Evolutionary conservation across 768 basidiomycete species (phyloP).

Genomic region (Hortiboletus flavorubellus): DNA sequence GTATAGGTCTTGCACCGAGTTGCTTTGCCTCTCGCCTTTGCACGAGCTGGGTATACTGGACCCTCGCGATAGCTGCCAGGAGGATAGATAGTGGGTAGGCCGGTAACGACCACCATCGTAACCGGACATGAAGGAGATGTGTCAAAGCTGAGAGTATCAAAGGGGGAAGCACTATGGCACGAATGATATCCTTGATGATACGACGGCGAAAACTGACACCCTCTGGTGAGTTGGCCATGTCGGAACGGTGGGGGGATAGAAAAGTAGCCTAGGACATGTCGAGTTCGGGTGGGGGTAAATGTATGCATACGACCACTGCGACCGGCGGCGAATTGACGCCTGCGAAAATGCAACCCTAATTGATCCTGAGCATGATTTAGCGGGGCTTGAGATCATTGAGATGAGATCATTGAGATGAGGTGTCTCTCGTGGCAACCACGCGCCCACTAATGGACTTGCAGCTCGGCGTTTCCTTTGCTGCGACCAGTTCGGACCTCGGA

Average conservation of each 20-base stretch:
- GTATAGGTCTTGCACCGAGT: conserved; percentile 51
- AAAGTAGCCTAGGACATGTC: conserved; percentile 5
- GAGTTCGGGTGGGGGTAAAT: conserved; percentile 1
- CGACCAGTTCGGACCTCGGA: conserved; percentile 4
- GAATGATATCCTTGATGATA: conserved; percentile 45
- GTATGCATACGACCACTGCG: conserved; percentile 2
- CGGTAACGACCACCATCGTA: conserved; percentile 38
- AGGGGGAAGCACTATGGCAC: conserved; percentile 41
- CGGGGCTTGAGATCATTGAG: conserved; percentile 14
- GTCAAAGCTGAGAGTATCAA: conserved; percentile 33
- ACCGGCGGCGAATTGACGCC: neutral
- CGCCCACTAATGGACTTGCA: neutral
- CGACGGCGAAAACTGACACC: conserved; percentile 43
- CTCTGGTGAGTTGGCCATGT: conserved; percentile 2
- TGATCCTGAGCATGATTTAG: conserved; percentile 1
- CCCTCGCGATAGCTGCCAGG: conserved; percentile 36
- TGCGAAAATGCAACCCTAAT: conserved; percentile 13
- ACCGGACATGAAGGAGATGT: conserved; percentile 24
- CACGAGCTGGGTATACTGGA: conserved; percentile 31
- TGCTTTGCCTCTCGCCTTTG: conserved; percentile 45
- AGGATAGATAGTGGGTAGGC: conserved; percentile 41
- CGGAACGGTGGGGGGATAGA: neutral
- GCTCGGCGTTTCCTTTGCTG: neutral
- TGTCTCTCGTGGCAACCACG: neutral
- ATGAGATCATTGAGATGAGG: conserved; percentile 3